Base-by-base conservation (phyloP, 345 rosid genomes). In the Populus euphratica region DNA sequence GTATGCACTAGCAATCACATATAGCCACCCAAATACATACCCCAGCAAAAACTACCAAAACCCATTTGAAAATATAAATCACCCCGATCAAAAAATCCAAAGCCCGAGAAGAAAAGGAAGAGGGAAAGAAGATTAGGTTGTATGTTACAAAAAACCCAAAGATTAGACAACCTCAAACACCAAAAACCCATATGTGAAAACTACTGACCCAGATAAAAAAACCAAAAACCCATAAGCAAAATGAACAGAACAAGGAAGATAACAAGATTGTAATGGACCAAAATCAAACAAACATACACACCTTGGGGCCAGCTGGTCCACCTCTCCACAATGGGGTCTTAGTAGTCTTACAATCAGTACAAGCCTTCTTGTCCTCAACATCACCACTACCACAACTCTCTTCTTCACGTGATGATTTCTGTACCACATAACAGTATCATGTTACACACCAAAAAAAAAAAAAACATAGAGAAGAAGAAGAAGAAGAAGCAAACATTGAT, bases 271-370 rank as follows among this genome's bases (percentile, higher is more conserved):
- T 13, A 47, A 14, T 2, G 13, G 36, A 68, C 12, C 36, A 2
- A 31, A 76, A 9, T 66, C 8, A 38, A 13, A 10, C 25, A 66
- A 35, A 16, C 27, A 11, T 61, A 20, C 29, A 61, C 11, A 92
- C 98, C 92, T 90, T 93, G 29, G 98, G 98, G 21, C 97, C 97
- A 71, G 90, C 81, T 50, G 97, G 97, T 33, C 98, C 98, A 77
- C 88, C 88, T 87, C 98, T 87, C 98, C 97, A 94, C 82, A 93
- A 82, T 33, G 98, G 98, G 20, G 97, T 94, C 84, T 80, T 89
- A 11, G 95, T 90, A 74, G 95, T 89, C 62, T 85, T 90, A 83
- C 98, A 93, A 56, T 87, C 92, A 68, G 82, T 59, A 59, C 98
- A 94, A 49, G 64, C 78, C 89, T 86, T 93, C 50, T 77, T 78